Evolutionary conservation across 176 grass and related monocot species (phyloP), one percentile per base, ranked within the genome.

Genomic region (Cenchrus fungigraminus): DNA sequence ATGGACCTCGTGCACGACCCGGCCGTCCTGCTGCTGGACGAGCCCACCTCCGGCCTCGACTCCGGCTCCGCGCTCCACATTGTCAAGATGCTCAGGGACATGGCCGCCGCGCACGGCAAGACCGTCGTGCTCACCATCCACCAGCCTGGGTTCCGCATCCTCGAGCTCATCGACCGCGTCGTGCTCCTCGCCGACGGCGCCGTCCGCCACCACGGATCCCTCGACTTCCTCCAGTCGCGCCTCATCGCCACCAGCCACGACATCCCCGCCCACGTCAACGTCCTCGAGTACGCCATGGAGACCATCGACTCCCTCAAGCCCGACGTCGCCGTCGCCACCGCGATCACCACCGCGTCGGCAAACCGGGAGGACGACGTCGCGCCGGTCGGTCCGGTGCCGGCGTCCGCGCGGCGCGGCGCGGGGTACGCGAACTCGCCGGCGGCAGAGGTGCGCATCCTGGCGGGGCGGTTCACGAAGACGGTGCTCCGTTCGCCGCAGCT

Each of bases 211-310:
- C 93, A 95, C 64, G 93, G 93, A 14, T 80, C 93, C 4, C 73
- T 98, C 9, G n/a, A 73, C 29, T 89, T 86, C 45, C 90, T 98
- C 46, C 74, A 92, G 74, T 47, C 62, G 0, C 89, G 91, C 37
- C 89, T 98, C 73, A 31, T 81, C 4, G 85, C 87, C 32, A 63
- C 93, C 4, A 93, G 89, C 53, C 89, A 89, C 73, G 62, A n/a
- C 83, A 92, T 94, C 65, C 93, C 96, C 0, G 66, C 89, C 56
- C 96, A 95, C 80, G 89, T 98, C 87, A 95, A 98, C 74, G 90
- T 92, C 68, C 91, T 98, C 22, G 93, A 98, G 87, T 98, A 87
- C 72, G 96, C 96, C 81, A 91, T 98, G 91, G 93, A 98, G 67
- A 12, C 86, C 74, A 90, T 95, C 89, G 70, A 65, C 5, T 44